Percentiles rank a stretch among this genome's conserved stretches.
These are phyloP conservation scores for Neodidymelliopsis sp. DNA, from an alignment of 2,329 filamentous ascomycete genomes.

Conservation along the genomic window DNA sequence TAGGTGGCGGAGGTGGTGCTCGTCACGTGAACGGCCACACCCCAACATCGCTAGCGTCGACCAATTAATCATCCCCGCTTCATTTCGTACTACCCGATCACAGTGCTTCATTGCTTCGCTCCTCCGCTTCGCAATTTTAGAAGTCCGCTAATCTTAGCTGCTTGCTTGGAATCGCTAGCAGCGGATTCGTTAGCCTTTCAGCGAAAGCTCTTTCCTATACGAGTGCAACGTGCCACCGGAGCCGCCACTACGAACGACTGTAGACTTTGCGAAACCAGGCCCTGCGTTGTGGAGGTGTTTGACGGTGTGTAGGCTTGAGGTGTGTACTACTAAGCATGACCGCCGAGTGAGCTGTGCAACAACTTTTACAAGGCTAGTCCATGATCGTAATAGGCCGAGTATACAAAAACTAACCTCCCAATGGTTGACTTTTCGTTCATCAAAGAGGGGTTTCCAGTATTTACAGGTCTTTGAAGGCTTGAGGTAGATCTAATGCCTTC, in stretches of 20 bases:
- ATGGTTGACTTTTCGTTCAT: neutral
- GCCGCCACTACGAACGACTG: neutral
- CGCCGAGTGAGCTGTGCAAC: neutral
- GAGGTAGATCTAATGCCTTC: slow-evolving; percentile 3
- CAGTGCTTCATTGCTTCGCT: too few species aligned
- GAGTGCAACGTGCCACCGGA: neutral
- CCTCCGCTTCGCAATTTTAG: too few species aligned
- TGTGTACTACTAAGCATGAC: neutral
- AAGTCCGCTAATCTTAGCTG: neutral
- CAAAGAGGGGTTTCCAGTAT: neutral
- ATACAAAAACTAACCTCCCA: neutral
- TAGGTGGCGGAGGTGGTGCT: too few species aligned
- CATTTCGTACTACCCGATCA: too few species aligned
- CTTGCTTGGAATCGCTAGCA: neutral
- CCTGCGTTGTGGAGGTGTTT: neutral
- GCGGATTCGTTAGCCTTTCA: neutral
- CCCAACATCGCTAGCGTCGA: too few species aligned
- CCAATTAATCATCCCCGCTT: too few species aligned
- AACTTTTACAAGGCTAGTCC: neutral
- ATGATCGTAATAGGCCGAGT: neutral
- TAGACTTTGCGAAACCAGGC: neutral
- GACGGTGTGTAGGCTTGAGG: neutral
- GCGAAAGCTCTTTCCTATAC: neutral
- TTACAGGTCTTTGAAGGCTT: neutral
- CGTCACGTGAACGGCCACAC: too few species aligned